Conservation (phyloP, 495 filamentous ascomycete species). For the Mytilinidion resinicola region DNA sequence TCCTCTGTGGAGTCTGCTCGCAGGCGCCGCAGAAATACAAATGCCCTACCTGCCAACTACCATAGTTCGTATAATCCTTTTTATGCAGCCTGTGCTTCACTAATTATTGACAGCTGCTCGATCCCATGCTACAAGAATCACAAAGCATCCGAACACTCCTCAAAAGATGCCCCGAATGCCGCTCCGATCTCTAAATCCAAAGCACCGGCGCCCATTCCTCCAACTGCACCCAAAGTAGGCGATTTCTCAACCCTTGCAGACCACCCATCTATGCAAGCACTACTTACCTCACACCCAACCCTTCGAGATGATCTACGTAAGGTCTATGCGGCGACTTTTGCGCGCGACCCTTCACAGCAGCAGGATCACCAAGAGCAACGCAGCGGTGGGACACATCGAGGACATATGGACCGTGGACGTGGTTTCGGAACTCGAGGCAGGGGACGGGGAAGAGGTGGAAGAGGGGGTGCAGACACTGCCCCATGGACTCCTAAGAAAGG, state of each 20-base stretch:
- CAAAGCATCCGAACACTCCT: background rate
- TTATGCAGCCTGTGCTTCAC: background rate
- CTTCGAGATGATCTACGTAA: conserved; percentile 26
- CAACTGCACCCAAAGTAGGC: conserved; percentile 20
- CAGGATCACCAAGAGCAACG: conserved; percentile 39
- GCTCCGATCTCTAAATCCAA: conserved; percentile 4
- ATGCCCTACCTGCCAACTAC: conserved; percentile 35
- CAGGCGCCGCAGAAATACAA: conserved; percentile 36
- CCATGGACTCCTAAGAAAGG: conserved; percentile 35
- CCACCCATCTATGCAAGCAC: conserved; percentile 25
- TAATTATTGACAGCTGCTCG: background rate
- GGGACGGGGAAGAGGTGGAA: conserved; percentile 40
- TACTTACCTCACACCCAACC: conserved; percentile 28
- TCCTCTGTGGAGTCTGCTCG: conserved; percentile 31
- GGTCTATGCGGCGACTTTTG: conserved; percentile 30
- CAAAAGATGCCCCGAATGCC: background rate
- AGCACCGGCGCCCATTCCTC: background rate
- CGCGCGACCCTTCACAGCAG: conserved; percentile 20
- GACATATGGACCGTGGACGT: conserved; percentile 45
- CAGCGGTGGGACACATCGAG: conserved; percentile 50
- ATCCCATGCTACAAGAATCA: background rate
- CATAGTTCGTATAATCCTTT: conserved; percentile 28
- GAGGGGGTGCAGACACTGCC: conserved; percentile 13
- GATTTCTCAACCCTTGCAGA: conserved; percentile 31
- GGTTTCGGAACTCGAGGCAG: conserved; percentile 56